These are phyloP conservation scores for Pueraria montana DNA, from an alignment of 306 rosid species.

Conservation along the genomic window DNA sequence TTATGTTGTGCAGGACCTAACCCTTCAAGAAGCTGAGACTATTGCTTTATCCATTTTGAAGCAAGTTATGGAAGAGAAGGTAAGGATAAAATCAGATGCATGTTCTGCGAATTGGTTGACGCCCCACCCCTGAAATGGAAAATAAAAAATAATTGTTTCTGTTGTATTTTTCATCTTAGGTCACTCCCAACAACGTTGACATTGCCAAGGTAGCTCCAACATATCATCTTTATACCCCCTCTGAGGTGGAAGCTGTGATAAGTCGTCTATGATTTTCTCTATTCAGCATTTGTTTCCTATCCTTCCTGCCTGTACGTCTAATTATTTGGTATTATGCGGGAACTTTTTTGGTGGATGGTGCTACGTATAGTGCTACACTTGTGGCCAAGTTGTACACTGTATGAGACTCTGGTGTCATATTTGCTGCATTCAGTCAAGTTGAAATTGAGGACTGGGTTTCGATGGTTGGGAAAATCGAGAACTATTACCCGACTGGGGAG, in stretches of 20 bases:
- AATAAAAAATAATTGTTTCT: background rate
- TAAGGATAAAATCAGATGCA: slow-evolving; percentile 41
- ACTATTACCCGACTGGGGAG: background rate
- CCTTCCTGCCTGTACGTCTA: slow-evolving; percentile 13
- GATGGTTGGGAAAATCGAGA: slow-evolving; percentile 4
- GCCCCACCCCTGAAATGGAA: slow-evolving; percentile 7
- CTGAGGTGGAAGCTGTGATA: slow-evolving; percentile 96
- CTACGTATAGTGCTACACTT: background rate
- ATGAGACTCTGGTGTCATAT: slow-evolving; percentile 23
- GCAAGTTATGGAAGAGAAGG: slow-evolving; percentile 99
- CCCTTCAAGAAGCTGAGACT: slow-evolving; percentile 96
- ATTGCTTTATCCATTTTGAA: slow-evolving; percentile 96
- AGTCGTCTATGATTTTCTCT: slow-evolving; percentile 71
- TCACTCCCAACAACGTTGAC: slow-evolving; percentile 97
- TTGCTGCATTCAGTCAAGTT: slow-evolving; percentile 46
- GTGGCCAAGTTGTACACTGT: slow-evolving; percentile 31
- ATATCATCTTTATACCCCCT: slow-evolving; percentile 86
- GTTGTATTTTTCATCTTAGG: slow-evolving; percentile 54
- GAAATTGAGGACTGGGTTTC: slow-evolving; percentile 37
- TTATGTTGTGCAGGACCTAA: slow-evolving; percentile 71
- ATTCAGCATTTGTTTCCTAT: slow-evolving; percentile 18
- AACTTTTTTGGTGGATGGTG: slow-evolving; percentile 25
- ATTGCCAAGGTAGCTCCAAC: slow-evolving; percentile 90
- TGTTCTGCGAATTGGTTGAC: slow-evolving; percentile 3
- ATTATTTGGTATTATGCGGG: background rate